Percentiles rank a stretch among this genome's conserved stretches.
Evolutionary conservation across 2,329 filamentous ascomycete species (phyloP).

Genomic region (Periconia digitata): DNA sequence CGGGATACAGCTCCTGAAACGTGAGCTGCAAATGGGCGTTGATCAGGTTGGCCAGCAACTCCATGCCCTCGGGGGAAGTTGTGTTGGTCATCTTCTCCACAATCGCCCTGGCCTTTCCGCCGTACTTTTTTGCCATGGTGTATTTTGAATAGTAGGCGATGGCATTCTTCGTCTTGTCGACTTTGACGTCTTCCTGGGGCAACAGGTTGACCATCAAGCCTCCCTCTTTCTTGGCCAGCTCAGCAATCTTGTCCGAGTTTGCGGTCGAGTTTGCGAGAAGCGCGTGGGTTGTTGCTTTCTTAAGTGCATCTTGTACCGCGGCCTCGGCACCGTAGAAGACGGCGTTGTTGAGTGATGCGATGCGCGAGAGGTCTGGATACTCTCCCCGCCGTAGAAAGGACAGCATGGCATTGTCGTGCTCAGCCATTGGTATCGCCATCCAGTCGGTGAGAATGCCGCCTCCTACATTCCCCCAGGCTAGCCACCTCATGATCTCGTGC

Average conservation of each 20-base stretch:
- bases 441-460: constrained; percentile 78
- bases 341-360: constrained; percentile 69
- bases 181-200: constrained; percentile 60
- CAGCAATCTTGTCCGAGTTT: constrained; percentile 62
- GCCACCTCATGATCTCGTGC: constrained; percentile 76
- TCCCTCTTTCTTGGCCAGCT: constrained; percentile 54
- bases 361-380: constrained; percentile 72
- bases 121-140: constrained; percentile 55
- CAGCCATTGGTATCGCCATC: constrained; percentile 81
- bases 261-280: constrained; percentile 60
- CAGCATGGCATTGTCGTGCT: constrained; percentile 71
- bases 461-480: constrained; percentile 91
- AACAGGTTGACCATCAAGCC: constrained; percentile 63
- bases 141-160: constrained; percentile 76
- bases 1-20: constrained; percentile 78
- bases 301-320: constrained; percentile 46
- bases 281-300: constrained; percentile 42
- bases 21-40: constrained; percentile 81
- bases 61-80: constrained; percentile 62
- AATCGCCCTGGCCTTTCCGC: constrained; percentile 64
- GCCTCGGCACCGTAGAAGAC: constrained; percentile 71
- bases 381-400: constrained; percentile 73
- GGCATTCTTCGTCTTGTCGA: constrained; percentile 65
- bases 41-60: constrained; percentile 71
- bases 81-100: constrained; percentile 60